Base-by-base conservation (phyloP, 2,329 filamentous ascomycete genomes). In the Grosmannia clavigera region DNA sequence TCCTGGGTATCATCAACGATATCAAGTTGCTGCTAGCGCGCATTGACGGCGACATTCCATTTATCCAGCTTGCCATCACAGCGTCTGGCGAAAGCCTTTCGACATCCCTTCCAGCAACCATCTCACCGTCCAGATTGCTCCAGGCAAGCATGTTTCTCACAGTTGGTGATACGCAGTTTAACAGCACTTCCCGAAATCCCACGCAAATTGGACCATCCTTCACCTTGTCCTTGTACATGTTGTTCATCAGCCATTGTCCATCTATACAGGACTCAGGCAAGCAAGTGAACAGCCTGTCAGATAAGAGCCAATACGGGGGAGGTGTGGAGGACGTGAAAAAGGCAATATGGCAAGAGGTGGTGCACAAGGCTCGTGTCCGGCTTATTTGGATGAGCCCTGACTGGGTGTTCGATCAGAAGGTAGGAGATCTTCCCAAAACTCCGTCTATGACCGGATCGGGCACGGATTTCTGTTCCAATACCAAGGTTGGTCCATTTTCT, bases 91-190 rank as follows among this genome's bases (percentile, higher is more conserved):
- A 92, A 60, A 95, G 84, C 61, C 77, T 97, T 35, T 90, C 89
- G 0, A 88, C 88, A 0, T 86, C 84, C 3, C 76, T 96, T 33
- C 89, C 91, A 0, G 78, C 87, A 1, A 87, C 87, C 11, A 88
- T 97, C 53, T 97, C 92, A 1, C 92, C 92, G 1, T 96, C 92
- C 5, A 82, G 94, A 50, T 75, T 99, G 51, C 76, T 97, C 46
- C 94, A 99, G 72, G 92, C 94, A 22, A 97, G 92, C 69, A 94
- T 91, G 5, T 87, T 96, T 64, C 78, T 97, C 56, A 95, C 87
- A 33, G 82, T 91, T 53, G 91, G 90, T 3, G 94, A 99, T 70
- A 87, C 85, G 0, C 87, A 91, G 64, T 96, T 94, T 71, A 81
- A 83, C 2, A 78, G 84, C 64, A 77, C 82, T 50, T 81, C 85